Conservation (phyloP, 768 basidiomycete genomes). For the Tephrocybe sp. region DNA sequence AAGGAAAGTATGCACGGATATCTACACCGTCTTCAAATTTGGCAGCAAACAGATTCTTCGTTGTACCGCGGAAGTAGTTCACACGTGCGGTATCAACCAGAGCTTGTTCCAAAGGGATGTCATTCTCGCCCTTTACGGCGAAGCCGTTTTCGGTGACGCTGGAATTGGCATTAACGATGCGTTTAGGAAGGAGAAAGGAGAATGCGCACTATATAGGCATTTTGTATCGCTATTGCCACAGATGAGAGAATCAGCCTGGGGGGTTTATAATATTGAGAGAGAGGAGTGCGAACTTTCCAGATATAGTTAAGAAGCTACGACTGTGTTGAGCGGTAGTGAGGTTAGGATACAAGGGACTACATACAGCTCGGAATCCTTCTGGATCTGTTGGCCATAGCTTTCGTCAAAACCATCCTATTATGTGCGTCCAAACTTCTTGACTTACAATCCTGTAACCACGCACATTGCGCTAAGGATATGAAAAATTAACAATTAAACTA, state of each 20-base stretch:
- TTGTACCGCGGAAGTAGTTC: constrained; percentile 62
- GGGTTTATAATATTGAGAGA: neutral
- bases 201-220: constrained; percentile 33
- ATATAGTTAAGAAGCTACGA: constrained; percentile 62
- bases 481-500: neutral
- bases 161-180: constrained; percentile 2
- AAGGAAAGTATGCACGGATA: constrained; percentile 60
- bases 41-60: constrained; percentile 49
- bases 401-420: too few relatives aligned
- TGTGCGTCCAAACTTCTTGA: neutral
- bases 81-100: constrained; percentile 58
- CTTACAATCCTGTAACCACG: constrained; percentile 5
- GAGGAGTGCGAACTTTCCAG: constrained; percentile 46
- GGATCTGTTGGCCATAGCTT: constrained; percentile 39
- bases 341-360: constrained; percentile 9
- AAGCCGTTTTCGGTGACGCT: constrained; percentile 75
- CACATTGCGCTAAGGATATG: neutral
- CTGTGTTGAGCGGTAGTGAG: neutral
- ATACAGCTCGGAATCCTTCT: constrained; percentile 61
- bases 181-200: neutral
- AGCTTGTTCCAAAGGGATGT: constrained; percentile 48
- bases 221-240: constrained; percentile 34
- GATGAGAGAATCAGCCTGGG: constrained; percentile 7
- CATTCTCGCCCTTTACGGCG: constrained; percentile 61
- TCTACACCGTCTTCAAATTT: constrained; percentile 62